phyloP scores from a whole-genome alignment of 768 basidiomycete genomes.

The Kondoa malvinella region DNA sequence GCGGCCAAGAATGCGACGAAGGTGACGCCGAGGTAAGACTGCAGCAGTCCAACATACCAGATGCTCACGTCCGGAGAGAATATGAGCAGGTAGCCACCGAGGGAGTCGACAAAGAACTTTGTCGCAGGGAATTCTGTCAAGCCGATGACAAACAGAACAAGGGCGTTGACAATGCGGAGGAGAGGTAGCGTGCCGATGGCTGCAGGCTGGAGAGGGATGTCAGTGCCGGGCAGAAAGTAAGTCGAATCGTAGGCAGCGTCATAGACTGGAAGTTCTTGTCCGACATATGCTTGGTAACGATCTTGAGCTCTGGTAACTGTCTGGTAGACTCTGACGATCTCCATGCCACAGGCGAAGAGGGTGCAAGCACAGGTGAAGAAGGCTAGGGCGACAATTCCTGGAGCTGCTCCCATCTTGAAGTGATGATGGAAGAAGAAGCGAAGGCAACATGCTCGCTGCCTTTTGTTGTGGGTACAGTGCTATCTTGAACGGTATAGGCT shows the following conservation, averaged over 20 bases:
- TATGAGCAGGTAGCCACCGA: not conserved
- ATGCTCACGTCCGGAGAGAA: not conserved
- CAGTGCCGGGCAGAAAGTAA: not conserved
- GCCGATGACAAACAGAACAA: not conserved
- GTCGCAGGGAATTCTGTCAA: not conserved
- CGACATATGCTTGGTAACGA: conserved; percentile 5
- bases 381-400: not conserved
- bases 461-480: not conserved
- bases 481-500: not conserved
- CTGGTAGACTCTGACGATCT: conserved; percentile 1
- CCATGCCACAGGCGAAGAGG: not conserved
- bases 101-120: not conserved
- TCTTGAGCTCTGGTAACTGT: not conserved
- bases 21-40: not conserved
- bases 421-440: not conserved
- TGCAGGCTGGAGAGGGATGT: not conserved
- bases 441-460: no score
- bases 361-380: not conserved
- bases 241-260: not conserved
- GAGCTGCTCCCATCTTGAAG: not conserved
- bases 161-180: not conserved
- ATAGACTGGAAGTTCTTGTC: not conserved
- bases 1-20: not conserved
- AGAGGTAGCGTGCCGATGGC: not conserved
- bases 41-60: not conserved